Evolutionary conservation across 495 filamentous ascomycete species (phyloP).

Genomic region (Daldinia caldariorum): DNA sequence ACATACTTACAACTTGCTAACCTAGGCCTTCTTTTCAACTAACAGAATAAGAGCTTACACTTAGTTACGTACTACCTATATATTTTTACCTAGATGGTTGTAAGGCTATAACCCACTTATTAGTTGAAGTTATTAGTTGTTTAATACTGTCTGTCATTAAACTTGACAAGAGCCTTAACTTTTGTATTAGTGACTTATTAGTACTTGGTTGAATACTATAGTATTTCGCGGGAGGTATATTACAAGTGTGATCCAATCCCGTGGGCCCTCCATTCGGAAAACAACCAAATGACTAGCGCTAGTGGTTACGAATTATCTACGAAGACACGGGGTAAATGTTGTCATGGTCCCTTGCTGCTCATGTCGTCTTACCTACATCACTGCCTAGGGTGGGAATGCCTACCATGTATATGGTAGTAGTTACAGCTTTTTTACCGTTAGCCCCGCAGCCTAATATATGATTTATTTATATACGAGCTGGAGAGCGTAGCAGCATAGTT

Average conservation of each 20-base stretch:
- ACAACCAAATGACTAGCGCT: slow-evolving; percentile 28
- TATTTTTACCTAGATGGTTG: neutral
- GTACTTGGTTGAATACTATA: neutral
- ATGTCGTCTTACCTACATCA: slow-evolving; percentile 21
- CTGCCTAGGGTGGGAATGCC: neutral
- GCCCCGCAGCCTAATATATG: slow-evolving; percentile 25
- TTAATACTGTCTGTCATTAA: neutral
- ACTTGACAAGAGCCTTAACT: neutral
- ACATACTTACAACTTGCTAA: slow-evolving; percentile 7
- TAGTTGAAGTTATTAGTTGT: neutral
- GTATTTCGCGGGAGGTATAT: neutral
- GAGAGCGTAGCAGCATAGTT: neutral
- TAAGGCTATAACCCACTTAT: neutral
- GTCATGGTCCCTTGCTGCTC: slow-evolving; percentile 33
- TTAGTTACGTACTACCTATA: neutral
- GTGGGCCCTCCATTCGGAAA: slow-evolving; percentile 34
- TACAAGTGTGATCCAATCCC: slow-evolving; percentile 37
- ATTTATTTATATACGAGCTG: neutral
- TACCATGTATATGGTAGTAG: neutral
- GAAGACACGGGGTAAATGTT: slow-evolving; percentile 36
- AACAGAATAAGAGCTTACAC: neutral
- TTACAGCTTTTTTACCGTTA: slow-evolving; percentile 23
- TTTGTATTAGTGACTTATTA: slow-evolving; percentile 13
- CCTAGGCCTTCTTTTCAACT: neutral
- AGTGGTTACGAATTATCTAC: slow-evolving; percentile 29